phyloP scores from a whole-genome alignment of 306 rosid genomes.

The Herpetospermum pedunculosum region DNA sequence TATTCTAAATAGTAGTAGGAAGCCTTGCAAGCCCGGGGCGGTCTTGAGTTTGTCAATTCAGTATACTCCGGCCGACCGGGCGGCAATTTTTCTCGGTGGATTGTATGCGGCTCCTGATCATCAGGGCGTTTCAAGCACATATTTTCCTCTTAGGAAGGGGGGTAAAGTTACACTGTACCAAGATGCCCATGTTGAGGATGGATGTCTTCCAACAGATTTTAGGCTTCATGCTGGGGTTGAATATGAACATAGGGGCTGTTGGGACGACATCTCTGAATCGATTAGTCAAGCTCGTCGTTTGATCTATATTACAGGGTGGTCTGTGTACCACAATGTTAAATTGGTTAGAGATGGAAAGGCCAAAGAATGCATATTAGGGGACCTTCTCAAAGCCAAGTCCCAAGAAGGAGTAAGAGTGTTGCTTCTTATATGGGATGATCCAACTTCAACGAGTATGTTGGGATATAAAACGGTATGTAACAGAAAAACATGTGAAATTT shows the following conservation, averaged over 20 bases:
- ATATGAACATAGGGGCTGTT: slow-evolving; percentile 49
- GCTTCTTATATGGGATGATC: slow-evolving; percentile 94
- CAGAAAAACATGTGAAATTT: slow-evolving; percentile 4
- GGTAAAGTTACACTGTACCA: slow-evolving; percentile 74
- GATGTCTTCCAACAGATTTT: slow-evolving; percentile 35
- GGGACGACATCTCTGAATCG: slow-evolving; percentile 66
- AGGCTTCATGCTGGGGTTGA: slow-evolving; percentile 28
- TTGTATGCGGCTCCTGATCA: slow-evolving; percentile 31
- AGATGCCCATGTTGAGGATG: slow-evolving; percentile 65
- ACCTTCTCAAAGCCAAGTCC: slow-evolving; percentile 68
- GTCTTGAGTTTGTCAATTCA: slow-evolving; percentile 54
- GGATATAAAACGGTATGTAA: slow-evolving; percentile 51
- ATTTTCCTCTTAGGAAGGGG: slow-evolving; percentile 71
- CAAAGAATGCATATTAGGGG: slow-evolving; percentile 37
- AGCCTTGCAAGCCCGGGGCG: slow-evolving; percentile 52
- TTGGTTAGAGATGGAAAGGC: slow-evolving; percentile 39
- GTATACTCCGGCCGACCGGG: slow-evolving; percentile 37
- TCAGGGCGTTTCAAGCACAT: slow-evolving; percentile 57
- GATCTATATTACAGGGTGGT: slow-evolving; percentile 82
- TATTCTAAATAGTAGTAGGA: slow-evolving; percentile 36
- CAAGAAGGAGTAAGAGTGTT: slow-evolving; percentile 84
- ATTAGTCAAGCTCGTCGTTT: slow-evolving; percentile 53
- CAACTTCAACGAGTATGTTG: slow-evolving; percentile 57
- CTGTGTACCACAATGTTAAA: slow-evolving; percentile 61
- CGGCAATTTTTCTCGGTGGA: slow-evolving; percentile 29